These are phyloP conservation scores for Rhizophora apiculata DNA, from an alignment of 345 rosid genomes.

Conservation along the genomic window DNA sequence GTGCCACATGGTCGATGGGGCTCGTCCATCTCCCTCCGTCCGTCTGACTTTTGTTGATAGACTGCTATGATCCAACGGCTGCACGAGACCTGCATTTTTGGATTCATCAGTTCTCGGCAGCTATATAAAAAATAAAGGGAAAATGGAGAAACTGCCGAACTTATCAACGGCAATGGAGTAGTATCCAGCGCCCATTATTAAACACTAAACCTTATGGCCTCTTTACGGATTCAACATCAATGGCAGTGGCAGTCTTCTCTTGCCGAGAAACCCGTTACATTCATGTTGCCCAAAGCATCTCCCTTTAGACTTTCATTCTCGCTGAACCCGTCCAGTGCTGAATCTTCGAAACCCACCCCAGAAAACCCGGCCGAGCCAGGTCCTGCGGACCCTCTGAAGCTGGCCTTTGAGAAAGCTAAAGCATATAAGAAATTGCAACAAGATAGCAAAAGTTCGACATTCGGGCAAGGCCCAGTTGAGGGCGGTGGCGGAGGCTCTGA, in stretches of 20 bases:
- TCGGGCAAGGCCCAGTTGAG: constrained; percentile 3
- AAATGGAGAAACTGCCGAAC: not conserved
- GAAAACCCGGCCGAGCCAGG: constrained; percentile 22
- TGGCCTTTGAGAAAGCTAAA: constrained; percentile 68
- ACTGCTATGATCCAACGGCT: too few species aligned
- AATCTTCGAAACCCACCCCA: constrained; percentile 24
- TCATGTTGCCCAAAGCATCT: constrained; percentile 28
- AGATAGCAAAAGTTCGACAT: not conserved
- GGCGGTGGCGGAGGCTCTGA: constrained; percentile 2
- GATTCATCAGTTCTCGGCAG: too few species aligned
- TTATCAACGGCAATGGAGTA: not conserved
- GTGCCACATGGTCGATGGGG: too few species aligned
- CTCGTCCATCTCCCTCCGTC: too few species aligned
- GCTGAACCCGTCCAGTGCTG: constrained; percentile 22
- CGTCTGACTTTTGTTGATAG: too few species aligned
- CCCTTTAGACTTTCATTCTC: constrained; percentile 34
- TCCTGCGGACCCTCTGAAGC: constrained; percentile 52
- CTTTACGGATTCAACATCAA: constrained; percentile 19
- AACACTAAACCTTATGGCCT: constrained; percentile 7
- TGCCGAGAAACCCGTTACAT: constrained; percentile 18
- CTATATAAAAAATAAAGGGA: too few species aligned
- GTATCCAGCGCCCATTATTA: too few species aligned
- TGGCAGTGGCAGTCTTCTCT: constrained; percentile 47
- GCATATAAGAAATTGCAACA: constrained; percentile 40
- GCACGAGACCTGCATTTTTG: too few species aligned